A percentile compares a stretch with the other conserved stretches of the same genome.
phyloP scores from a whole-genome alignment of 208 protist genomes.

The Naegleria lovaniensis region DNA sequence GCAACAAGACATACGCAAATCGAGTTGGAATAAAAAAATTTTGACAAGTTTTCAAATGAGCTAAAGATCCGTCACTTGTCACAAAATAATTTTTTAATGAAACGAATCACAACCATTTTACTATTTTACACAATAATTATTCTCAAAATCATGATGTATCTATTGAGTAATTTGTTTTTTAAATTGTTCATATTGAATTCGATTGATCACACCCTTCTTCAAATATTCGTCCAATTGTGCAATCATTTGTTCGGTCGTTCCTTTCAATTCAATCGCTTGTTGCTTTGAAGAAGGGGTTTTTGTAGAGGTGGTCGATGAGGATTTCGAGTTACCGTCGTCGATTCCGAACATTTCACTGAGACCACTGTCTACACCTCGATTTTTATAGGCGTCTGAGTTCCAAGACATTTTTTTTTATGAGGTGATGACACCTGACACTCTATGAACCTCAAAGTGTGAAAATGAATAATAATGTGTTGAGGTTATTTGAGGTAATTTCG shows the following conservation, averaged over 20 bases:
- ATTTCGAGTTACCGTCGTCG: neutral
- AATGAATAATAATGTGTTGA: too few relatives aligned
- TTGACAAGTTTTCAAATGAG: too few relatives aligned
- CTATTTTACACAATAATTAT: too few relatives aligned
- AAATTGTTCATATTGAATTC: neutral
- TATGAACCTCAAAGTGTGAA: too few relatives aligned
- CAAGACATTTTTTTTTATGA: neutral
- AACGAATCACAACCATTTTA: too few relatives aligned
- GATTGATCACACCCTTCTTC: neutral
- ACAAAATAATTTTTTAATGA: too few relatives aligned
- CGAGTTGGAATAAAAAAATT: too few relatives aligned
- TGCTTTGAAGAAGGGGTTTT: neutral
- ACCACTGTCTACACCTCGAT: neutral
- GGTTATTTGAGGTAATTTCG: too few relatives aligned
- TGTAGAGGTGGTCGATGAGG: neutral
- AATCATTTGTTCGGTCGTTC: neutral
- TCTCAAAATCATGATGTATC: too few relatives aligned
- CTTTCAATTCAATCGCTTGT: neutral
- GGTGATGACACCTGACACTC: too few relatives aligned
- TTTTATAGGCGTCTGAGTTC: neutral
- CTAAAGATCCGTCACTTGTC: too few relatives aligned
- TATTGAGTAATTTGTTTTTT: constrained; percentile 3
- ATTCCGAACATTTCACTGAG: neutral
- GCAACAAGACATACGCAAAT: too few relatives aligned
- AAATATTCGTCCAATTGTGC: neutral